These are phyloP conservation scores for Hura crepitans DNA, from an alignment of 441 rosid species.

Conservation along the genomic window DNA sequence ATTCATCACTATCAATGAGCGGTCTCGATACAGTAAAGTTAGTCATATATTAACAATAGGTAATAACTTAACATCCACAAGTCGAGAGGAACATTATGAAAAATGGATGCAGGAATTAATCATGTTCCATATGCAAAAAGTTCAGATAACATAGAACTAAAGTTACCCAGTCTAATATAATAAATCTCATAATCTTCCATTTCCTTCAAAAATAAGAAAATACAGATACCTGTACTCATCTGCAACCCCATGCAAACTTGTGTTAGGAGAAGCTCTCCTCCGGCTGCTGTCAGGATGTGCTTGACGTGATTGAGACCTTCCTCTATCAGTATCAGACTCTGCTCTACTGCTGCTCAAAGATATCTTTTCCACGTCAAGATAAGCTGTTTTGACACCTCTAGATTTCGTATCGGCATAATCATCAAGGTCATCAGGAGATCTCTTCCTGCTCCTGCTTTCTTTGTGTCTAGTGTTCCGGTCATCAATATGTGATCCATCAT, in stretches of 20 bases:
- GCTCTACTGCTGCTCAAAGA: constrained; percentile 44
- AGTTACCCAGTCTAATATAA: neutral
- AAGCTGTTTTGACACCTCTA: constrained; percentile 37
- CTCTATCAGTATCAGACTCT: constrained; percentile 61
- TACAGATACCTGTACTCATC: constrained; percentile 69
- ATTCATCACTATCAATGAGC: too few relatives aligned
- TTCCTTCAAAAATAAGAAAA: neutral
- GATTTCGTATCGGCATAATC: constrained; percentile 48
- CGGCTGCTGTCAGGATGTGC: constrained; percentile 37
- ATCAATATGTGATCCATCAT: constrained; percentile 41
- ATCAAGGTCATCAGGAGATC: constrained; percentile 68
- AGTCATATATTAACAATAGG: neutral
- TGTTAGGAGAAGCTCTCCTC: constrained; percentile 50
- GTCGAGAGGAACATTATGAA: neutral
- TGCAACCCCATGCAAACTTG: constrained; percentile 52
- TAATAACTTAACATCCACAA: neutral
- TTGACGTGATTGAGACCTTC: constrained; percentile 63
- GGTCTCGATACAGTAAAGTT: neutral
- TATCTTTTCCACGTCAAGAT: constrained; percentile 47
- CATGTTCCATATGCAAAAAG: neutral
- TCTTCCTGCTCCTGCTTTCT: constrained; percentile 64
- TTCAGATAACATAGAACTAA: neutral
- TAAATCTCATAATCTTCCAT: neutral
- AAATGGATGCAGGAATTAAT: too few relatives aligned
- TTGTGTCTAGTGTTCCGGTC: constrained; percentile 56